Conservation (phyloP, 441 rosid species). For the Populus trichocarpa region DNA sequence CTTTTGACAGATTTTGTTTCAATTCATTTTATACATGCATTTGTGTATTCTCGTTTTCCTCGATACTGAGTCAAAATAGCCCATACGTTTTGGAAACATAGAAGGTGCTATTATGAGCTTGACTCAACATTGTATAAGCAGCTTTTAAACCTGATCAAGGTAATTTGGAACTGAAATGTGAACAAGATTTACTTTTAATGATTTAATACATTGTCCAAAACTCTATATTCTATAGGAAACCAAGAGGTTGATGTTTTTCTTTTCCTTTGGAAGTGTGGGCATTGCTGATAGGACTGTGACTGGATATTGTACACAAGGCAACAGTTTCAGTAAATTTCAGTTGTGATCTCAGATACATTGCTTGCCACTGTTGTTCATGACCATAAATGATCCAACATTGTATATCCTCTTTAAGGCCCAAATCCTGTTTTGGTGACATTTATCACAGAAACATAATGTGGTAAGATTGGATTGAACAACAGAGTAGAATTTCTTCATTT, state of each 20-base stretch:
- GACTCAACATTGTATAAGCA: too few species aligned
- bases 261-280: background rate
- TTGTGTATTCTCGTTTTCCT: background rate
- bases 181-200: background rate
- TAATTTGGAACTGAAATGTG: too few species aligned
- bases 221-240: background rate
- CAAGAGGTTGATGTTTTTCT: background rate
- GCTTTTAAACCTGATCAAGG: too few species aligned
- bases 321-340: background rate
- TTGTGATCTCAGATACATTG: background rate
- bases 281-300: background rate
- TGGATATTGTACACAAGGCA: background rate
- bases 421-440: background rate
- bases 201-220: background rate
- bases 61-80: background rate
- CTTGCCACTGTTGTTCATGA: background rate
- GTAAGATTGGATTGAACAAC: background rate
- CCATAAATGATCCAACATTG: background rate
- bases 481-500: background rate
- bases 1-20: background rate
- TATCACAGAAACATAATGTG: background rate
- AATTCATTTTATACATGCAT: background rate
- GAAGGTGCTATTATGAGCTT: too few species aligned
- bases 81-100: too few species aligned
- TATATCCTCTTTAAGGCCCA: background rate